These are phyloP conservation scores for Noccaea bulbosa DNA, from an alignment of 345 rosid genomes.

Conservation along the genomic window DNA sequence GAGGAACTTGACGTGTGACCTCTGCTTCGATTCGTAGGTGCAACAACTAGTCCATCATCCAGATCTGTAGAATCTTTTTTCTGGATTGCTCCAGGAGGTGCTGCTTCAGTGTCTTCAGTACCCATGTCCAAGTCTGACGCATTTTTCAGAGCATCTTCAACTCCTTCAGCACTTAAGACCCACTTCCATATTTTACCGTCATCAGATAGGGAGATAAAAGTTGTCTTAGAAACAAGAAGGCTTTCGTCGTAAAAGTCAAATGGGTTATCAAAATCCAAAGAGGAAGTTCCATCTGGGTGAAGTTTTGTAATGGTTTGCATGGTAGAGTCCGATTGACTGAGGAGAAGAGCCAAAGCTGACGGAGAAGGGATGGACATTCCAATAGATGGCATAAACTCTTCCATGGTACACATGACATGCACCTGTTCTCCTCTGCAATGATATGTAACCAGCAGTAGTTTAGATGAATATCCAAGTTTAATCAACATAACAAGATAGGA, in stretches of 20 bases:
- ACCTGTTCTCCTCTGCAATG: constrained; percentile 84
- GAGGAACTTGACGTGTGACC: constrained; percentile 45
- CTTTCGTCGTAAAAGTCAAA: constrained; percentile 84
- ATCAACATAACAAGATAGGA: constrained; percentile 35
- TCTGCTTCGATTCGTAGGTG: constrained; percentile 48
- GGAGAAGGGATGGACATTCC: constrained; percentile 84
- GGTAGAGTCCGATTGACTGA: constrained; percentile 76
- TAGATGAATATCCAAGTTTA: constrained; percentile 33
- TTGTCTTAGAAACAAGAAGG: constrained; percentile 69
- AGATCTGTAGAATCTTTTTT: constrained; percentile 41
- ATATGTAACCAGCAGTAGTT: constrained; percentile 41
- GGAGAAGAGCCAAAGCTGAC: constrained; percentile 62
- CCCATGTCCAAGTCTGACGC: constrained; percentile 38
- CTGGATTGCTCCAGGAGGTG: constrained; percentile 37
- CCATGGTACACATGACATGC: constrained; percentile 77
- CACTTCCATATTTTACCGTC: constrained; percentile 97
- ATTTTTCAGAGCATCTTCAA: constrained; percentile 53
- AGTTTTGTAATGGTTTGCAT: constrained; percentile 76
- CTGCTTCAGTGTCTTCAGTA: constrained; percentile 43
- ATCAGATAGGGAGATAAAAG: constrained; percentile 83
- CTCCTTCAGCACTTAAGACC: constrained; percentile 85
- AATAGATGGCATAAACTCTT: constrained; percentile 89
- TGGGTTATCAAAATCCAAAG: constrained; percentile 77
- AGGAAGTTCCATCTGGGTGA: constrained; percentile 55
- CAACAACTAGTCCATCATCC: constrained; percentile 43